Base-by-base conservation (phyloP, 192 early-diverging fungal species). In the Coemansia sp. region DNA sequence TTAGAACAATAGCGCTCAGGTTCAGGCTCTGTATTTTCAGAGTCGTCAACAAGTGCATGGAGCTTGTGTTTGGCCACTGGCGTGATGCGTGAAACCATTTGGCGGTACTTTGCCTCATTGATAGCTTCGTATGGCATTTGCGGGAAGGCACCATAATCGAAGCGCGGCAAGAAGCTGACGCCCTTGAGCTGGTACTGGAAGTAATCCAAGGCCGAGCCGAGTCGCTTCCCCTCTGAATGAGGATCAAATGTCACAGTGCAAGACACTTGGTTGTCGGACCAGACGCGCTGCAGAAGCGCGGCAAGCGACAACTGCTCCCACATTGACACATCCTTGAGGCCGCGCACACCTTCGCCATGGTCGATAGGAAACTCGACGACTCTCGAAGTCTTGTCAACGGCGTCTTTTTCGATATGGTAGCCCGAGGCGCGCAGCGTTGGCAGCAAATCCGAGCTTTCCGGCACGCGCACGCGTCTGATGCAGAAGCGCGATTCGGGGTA, bases 51-150 rank as follows among this genome's bases (percentile, higher is more conserved):
- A 20, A 66, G 38, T 12, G 39, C 12, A 56, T 66, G 64, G 30
- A 66, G 64, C 16, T 38, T 20, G 9, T 10, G 16, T 5, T 48
- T 63, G 18, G 36, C 21, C 43, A 35, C 51, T 4, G 62, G 5
- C 21, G 44, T 63, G 36, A 78, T 68, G 9, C 49, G 20, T 14
- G 35, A 26, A 7, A 83, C 59, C 62, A 79, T 69, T 23, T 60
- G 41, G 3, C 64, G 38, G 41, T 85, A 85, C 52, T 43, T 63
- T 30, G 66, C 49, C 38, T 75, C 59, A 16, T 67, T 64, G 36
- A 83, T 78, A 11, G 84, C 84, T 49, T 85, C 84, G 45, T 76
- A 83, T 2, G 81, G 84, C 81, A 85, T 85, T 52, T 84, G 84
- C 18, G 72, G 63, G 53, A 76, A 85, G 4, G 72, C 84, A 5